Evolutionary conservation across 2,329 filamentous ascomycete genomes (phyloP).

Genomic region (Phyllosticta paracitricarpa): DNA sequence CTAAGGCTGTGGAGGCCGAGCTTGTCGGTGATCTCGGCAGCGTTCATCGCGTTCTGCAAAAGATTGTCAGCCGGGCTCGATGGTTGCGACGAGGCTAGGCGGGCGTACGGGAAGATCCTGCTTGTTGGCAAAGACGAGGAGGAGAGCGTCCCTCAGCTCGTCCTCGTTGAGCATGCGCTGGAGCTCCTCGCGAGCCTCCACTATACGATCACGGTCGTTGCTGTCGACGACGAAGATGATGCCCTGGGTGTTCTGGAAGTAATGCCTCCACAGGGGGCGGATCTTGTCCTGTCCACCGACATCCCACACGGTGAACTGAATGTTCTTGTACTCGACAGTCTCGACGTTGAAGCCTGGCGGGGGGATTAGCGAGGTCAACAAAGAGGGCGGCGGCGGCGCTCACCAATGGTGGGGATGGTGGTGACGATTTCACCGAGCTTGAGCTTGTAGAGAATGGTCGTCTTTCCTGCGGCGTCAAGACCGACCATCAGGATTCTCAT

Average conservation of each 20-base stretch:
- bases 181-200: conserved; percentile 85
- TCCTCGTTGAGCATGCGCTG: conserved; percentile 97
- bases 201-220: conserved; percentile 81
- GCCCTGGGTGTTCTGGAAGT: conserved; percentile 91
- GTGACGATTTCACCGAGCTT: conserved; percentile 98
- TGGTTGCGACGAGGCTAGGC: conserved; percentile 18
- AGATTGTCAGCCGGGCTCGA: conserved; percentile 1
- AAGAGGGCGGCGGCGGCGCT: conserved; percentile 16
- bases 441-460: conserved; percentile 97
- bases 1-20: conserved; percentile 98
- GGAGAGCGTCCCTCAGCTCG: conserved; percentile 90
- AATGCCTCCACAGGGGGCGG: conserved; percentile 91
- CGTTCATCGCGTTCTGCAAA: conserved; percentile 92
- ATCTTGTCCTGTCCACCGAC: conserved; percentile 99
- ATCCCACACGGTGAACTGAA: conserved; percentile 99
- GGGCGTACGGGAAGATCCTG: conserved; percentile 80
- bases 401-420: conserved; percentile 88
- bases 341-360: conserved; percentile 80
- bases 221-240: conserved; percentile 98
- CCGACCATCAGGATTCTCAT: conserved; percentile 98
- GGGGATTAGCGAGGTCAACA: background rate
- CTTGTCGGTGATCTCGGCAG: conserved; percentile 99
- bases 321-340: conserved; percentile 97
- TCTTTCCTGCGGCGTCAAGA: conserved; percentile 96
- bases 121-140: conserved; percentile 98